Evolutionary conservation across 352 stramenopile genomes (phyloP).

Genomic region (Pythium aristosporum): DNA sequence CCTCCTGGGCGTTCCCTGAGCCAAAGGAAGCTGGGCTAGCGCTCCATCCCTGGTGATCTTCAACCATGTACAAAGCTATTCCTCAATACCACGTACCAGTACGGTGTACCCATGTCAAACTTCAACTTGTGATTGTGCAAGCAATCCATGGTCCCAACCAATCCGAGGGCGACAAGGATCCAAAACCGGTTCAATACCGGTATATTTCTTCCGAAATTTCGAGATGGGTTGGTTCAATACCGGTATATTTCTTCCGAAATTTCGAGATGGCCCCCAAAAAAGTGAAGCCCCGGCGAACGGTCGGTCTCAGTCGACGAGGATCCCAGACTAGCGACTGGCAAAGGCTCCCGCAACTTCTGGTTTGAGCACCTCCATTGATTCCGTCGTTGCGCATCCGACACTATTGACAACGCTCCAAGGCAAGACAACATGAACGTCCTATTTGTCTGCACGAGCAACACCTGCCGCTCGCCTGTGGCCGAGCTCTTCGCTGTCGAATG

Average conservation of each 20-base stretch:
- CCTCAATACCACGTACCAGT: neutral
- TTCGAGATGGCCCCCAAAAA: neutral
- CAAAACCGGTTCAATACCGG: slow-evolving; percentile 1
- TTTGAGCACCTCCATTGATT: neutral
- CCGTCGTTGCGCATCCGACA: neutral
- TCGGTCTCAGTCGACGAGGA: neutral
- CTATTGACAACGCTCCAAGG: neutral
- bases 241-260: slow-evolving; percentile 1
- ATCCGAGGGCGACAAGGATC: neutral
- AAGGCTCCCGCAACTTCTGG: neutral
- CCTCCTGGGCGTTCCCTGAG: neutral
- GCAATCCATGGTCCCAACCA: neutral
- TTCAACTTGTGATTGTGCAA: slow-evolving; percentile 24
- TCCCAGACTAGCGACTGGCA: neutral
- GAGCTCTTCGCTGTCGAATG: slow-evolving; percentile 80
- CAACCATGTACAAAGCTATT: neutral
- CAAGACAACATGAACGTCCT: slow-evolving; percentile 60
- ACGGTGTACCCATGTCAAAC: neutral
- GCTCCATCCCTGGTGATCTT: neutral
- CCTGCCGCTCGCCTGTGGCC: slow-evolving; percentile 72
- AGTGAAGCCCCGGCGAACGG: neutral
- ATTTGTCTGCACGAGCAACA: slow-evolving; percentile 88
- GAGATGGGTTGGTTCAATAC: neutral
- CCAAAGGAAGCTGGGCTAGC: neutral
- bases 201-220: neutral